Conservation (phyloP, 306 rosid species). For the Prunus salicina region DNA sequence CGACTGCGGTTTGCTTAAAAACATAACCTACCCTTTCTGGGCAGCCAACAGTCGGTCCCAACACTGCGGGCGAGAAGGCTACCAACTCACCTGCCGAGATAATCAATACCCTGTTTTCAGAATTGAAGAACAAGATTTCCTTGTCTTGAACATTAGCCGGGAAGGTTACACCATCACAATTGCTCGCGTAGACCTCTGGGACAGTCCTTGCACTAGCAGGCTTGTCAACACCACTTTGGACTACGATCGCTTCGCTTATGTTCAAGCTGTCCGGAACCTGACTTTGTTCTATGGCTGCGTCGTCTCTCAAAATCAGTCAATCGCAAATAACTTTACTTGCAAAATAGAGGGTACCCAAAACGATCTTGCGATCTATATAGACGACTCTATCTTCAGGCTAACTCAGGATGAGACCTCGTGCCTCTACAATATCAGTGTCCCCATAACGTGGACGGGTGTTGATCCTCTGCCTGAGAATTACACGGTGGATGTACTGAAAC, state of each 20-base stretch:
- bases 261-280: not conserved
- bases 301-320: accelerated
- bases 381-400: not conserved
- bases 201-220: slow-evolving; percentile 5
- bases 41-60: not conserved
- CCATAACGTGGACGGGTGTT: not conserved
- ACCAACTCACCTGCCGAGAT: slow-evolving; percentile 11
- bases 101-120: not conserved
- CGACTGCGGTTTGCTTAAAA: slow-evolving; percentile 20
- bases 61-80: not conserved
- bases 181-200: not conserved
- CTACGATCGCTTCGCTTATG: not conserved
- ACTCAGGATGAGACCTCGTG: too few relatives aligned
- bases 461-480: not conserved
- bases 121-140: not conserved
- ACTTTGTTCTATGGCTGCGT: slow-evolving; percentile 25
- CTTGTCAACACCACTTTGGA: not conserved
- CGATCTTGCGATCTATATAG: not conserved
- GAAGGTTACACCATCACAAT: slow-evolving; percentile 11
- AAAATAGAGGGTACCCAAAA: not conserved
- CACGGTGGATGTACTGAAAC: slow-evolving; percentile 1
- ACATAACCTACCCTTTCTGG: slow-evolving; percentile 43
- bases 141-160: not conserved
- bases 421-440: not conserved
- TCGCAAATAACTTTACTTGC: not conserved